phyloP scores from a whole-genome alignment of 257 asterid genomes.

The Nicotiana tomentosiformis region DNA sequence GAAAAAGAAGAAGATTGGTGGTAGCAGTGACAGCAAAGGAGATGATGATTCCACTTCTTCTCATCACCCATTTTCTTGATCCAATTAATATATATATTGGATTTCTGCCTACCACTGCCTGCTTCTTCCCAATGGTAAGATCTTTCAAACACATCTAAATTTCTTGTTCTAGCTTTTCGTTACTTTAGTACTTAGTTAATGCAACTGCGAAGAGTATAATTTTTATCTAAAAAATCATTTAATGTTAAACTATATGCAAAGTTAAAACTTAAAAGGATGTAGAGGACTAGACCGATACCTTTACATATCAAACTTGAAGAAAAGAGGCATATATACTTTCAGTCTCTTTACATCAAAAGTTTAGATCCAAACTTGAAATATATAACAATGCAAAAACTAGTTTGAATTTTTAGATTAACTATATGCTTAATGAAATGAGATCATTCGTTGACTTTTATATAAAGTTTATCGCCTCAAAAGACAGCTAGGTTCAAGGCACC shows the following conservation, averaged over 20 bases:
- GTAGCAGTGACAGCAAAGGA: conserved; percentile 6
- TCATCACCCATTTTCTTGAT: conserved; percentile 41
- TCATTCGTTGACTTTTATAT: too few relatives aligned
- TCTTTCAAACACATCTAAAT: neutral
- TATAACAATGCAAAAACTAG: too few relatives aligned
- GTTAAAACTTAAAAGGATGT: neutral
- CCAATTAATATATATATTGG: neutral
- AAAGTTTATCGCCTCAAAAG: too few relatives aligned
- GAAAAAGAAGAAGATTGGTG: conserved; percentile 51
- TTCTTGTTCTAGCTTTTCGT: neutral
- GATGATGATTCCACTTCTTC: conserved; percentile 43
- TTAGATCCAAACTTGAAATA: too few relatives aligned
- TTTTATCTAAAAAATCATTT: neutral
- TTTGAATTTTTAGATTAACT: too few relatives aligned
- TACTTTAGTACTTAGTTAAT: neutral
- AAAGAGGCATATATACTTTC: neutral
- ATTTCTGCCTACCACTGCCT: neutral
- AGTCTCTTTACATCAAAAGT: neutral
- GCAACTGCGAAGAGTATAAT: neutral
- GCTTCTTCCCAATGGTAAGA: conserved; percentile 8
- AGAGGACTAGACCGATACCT: neutral
- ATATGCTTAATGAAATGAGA: too few relatives aligned
- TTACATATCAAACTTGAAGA: neutral
- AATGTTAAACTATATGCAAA: neutral
- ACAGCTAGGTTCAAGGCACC: too few relatives aligned